A percentile compares a stretch with the other conserved stretches of the same genome.
phyloP scores from a whole-genome alignment of 805 yeast genomes.

The Saccharomycopsis sp. region DNA sequence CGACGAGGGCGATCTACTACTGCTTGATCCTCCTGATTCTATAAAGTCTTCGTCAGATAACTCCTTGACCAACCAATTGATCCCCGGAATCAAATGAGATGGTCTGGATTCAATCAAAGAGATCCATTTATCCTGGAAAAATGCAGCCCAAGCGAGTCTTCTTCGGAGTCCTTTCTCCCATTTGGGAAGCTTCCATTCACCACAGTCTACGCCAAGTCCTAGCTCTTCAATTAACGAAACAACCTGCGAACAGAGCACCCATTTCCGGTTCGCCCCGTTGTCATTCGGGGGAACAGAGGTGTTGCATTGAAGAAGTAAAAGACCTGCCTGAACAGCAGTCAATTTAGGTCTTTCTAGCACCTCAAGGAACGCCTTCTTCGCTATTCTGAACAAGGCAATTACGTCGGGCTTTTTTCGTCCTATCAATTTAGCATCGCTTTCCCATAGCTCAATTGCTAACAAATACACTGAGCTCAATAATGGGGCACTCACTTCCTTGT shows the following conservation, averaged over 20 bases:
- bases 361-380: slow-evolving; percentile 58
- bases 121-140: slow-evolving; percentile 87
- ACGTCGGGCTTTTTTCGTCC: slow-evolving; percentile 76
- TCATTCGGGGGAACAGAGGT: slow-evolving; percentile 38
- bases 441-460: slow-evolving; percentile 93
- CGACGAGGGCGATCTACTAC: not conserved
- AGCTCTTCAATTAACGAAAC: slow-evolving; percentile 85
- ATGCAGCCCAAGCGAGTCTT: slow-evolving; percentile 94
- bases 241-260: slow-evolving; percentile 83
- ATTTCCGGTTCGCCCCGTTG: slow-evolving; percentile 39
- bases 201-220: slow-evolving; percentile 87
- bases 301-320: slow-evolving; percentile 59
- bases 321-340: slow-evolving; percentile 87
- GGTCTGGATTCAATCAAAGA: slow-evolving; percentile 78
- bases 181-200: slow-evolving; percentile 84
- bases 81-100: slow-evolving; percentile 63
- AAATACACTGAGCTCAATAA: slow-evolving; percentile 85
- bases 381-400: slow-evolving; percentile 59
- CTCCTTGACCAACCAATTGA: slow-evolving; percentile 73
- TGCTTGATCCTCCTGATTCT: slow-evolving; percentile 33
- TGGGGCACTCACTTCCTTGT: slow-evolving; percentile 88
- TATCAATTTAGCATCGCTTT: slow-evolving; percentile 69
- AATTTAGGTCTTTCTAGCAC: slow-evolving; percentile 81
- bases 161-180: slow-evolving; percentile 92
- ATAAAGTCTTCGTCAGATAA: slow-evolving; percentile 73